These are phyloP conservation scores for Peziza echinospora DNA, from an alignment of 495 filamentous ascomycete species.

Conservation along the genomic window DNA sequence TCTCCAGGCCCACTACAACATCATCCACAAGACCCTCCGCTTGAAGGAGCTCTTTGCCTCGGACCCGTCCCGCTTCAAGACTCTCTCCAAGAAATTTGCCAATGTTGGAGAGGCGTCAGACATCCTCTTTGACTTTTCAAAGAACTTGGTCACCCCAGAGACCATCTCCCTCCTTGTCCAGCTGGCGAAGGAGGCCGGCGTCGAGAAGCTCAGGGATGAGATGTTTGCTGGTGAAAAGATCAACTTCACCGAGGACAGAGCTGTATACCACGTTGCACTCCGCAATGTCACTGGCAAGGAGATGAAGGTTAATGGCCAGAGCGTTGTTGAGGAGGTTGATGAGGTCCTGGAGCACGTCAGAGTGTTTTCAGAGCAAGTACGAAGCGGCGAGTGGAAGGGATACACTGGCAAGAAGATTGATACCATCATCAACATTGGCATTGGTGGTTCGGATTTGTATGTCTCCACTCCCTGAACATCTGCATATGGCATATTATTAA, in stretches of 20 bases:
- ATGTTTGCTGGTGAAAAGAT: slow-evolving; percentile 97
- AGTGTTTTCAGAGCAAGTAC: slow-evolving; percentile 82
- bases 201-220: slow-evolving; percentile 83
- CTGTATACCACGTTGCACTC: slow-evolving; percentile 86
- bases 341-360: slow-evolving; percentile 88
- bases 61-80: slow-evolving; percentile 73
- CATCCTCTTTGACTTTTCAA: slow-evolving; percentile 94
- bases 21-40: slow-evolving; percentile 65
- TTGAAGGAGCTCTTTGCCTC: slow-evolving; percentile 81
- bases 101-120: slow-evolving; percentile 54
- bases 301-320: slow-evolving; percentile 89
- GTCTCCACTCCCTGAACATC: too few relatives aligned
- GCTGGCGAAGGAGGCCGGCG: slow-evolving; percentile 69
- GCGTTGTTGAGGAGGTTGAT: slow-evolving; percentile 88
- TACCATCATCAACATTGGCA: slow-evolving; percentile 92
- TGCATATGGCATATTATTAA: too few relatives aligned
- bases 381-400: slow-evolving; percentile 93
- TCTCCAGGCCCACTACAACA: slow-evolving; percentile 71
- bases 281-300: slow-evolving; percentile 66
- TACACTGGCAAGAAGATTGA: slow-evolving; percentile 95
- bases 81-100: slow-evolving; percentile 65
- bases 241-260: slow-evolving; percentile 94
- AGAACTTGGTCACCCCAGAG: slow-evolving; percentile 91
- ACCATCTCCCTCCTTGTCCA: slow-evolving; percentile 68
- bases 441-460: slow-evolving; percentile 94